Evolutionary conservation across 78 protist species (phyloP).

Genomic region (Dictyostelium purpureum): DNA sequence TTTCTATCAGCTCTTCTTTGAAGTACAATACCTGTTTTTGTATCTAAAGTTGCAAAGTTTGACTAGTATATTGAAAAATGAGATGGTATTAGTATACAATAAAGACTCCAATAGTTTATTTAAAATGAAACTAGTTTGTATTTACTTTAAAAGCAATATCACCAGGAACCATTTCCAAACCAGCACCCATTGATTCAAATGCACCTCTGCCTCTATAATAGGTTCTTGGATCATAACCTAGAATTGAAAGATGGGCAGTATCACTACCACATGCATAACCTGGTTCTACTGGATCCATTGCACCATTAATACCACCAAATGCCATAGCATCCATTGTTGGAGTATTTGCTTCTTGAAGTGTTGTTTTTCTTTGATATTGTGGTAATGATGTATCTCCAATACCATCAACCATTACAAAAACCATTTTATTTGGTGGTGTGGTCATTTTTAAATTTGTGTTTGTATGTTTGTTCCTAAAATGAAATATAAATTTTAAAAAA

Average conservation of each 20-base stretch:
- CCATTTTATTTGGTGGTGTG: conserved; percentile 15
- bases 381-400: conserved; percentile 64
- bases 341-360: conserved; percentile 38
- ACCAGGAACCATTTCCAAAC: conserved; percentile 90
- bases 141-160: conserved; percentile 93
- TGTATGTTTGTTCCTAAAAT: no score
- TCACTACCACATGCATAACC: conserved; percentile 94
- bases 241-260: conserved; percentile 92
- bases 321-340: conserved; percentile 74
- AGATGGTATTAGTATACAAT: not conserved
- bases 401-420: conserved; percentile 74
- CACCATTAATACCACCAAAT: conserved; percentile 73
- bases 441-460: not conserved
- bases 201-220: conserved; percentile 93
- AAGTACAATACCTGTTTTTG: conserved; percentile 37
- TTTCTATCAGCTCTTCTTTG: conserved; percentile 89
- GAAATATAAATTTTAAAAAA: no score
- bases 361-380: conserved; percentile 17
- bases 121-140: not conserved
- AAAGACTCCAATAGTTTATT: no score
- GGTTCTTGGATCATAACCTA: conserved; percentile 90
- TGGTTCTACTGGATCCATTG: conserved; percentile 91
- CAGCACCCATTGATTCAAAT: conserved; percentile 93
- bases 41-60: conserved; percentile 82
- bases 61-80: conserved; percentile 21